Conservation (phyloP, 2,329 filamentous ascomycete genomes). For the Alternaria brassicicola region DNA sequence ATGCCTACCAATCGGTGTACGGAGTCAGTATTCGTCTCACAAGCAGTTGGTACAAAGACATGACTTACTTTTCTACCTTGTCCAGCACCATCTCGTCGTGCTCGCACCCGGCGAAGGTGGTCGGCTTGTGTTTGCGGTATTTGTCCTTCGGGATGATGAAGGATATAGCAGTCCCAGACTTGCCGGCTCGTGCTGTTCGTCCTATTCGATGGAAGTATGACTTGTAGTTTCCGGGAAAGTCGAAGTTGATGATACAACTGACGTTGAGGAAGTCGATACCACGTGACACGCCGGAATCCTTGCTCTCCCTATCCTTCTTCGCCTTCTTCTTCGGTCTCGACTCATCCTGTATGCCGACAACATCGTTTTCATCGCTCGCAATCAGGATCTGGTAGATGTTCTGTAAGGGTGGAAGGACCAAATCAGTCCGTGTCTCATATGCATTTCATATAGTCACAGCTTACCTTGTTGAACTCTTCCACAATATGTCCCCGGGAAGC, state of each 20-base stretch:
- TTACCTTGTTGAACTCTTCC: slow-evolving; percentile 94
- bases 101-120: slow-evolving; percentile 73
- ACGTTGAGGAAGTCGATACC: slow-evolving; percentile 98
- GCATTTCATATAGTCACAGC: slow-evolving; percentile 59
- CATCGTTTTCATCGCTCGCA: slow-evolving; percentile 88
- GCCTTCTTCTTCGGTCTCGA: slow-evolving; percentile 60
- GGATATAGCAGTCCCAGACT: slow-evolving; percentile 92
- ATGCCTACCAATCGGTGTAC: too few species aligned
- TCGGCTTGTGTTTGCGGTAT: slow-evolving; percentile 89
- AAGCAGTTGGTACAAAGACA: too few species aligned
- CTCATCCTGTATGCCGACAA: slow-evolving; percentile 66
- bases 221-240: slow-evolving; percentile 84
- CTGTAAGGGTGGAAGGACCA: too few species aligned
- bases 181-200: slow-evolving; percentile 87
- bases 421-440: not conserved
- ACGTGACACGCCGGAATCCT: slow-evolving; percentile 94
- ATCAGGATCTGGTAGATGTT: slow-evolving; percentile 98
- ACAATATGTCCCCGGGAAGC: slow-evolving; percentile 94
- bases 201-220: slow-evolving; percentile 98
- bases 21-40: too few species aligned
- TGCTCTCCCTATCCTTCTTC: slow-evolving; percentile 64
- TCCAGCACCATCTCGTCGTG: slow-evolving; percentile 84
- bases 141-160: slow-evolving; percentile 85
- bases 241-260: slow-evolving; percentile 84
- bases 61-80: slow-evolving; percentile 78